phyloP scores from a whole-genome alignment of 371 early-diverging fungal genomes.

The Syncephalastrum sp. region DNA sequence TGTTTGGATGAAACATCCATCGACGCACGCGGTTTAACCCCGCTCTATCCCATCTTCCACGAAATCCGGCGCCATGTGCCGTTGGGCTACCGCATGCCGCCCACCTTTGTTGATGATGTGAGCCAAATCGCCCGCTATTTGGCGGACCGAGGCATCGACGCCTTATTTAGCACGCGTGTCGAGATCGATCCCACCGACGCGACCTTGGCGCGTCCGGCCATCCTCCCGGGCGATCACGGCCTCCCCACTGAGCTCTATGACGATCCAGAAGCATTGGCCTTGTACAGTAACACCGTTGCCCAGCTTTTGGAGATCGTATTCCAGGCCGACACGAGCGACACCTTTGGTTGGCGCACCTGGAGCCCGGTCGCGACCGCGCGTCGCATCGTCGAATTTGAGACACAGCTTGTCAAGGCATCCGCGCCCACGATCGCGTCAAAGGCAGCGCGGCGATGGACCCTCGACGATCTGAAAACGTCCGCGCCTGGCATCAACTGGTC shows the following conservation, averaged over 20 bases:
- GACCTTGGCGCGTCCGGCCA: too few species aligned
- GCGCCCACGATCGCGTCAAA: background rate
- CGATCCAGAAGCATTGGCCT: conserved; percentile 24
- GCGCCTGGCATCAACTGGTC: conserved; percentile 49
- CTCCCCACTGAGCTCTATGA: conserved; percentile 54
- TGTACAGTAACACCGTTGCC: conserved; percentile 38
- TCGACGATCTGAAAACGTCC: conserved; percentile 26
- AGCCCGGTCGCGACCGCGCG: conserved; percentile 40
- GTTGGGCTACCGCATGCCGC: background rate
- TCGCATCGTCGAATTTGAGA: conserved; percentile 21
- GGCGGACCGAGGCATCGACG: conserved; percentile 19
- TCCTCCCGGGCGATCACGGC: conserved; percentile 43
- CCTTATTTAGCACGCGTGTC: conserved; percentile 36
- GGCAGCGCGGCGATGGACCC: conserved; percentile 16
- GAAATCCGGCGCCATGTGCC: conserved; percentile 26
- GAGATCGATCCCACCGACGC: conserved; percentile 27
- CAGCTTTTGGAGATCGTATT: conserved; percentile 24
- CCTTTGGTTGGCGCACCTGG: conserved; percentile 33
- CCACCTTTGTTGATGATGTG: conserved; percentile 11
- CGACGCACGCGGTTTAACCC: conserved; percentile 25
- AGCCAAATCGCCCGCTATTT: conserved; percentile 16
- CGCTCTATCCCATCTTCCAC: conserved; percentile 38
- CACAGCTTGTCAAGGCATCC: conserved; percentile 9
- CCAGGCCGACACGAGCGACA: conserved; percentile 20
- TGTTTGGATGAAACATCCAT: conserved; percentile 56